Evolutionary conservation across 2,329 filamentous ascomycete genomes (phyloP).

Genomic region (Sarocladiaceae sp.): DNA sequence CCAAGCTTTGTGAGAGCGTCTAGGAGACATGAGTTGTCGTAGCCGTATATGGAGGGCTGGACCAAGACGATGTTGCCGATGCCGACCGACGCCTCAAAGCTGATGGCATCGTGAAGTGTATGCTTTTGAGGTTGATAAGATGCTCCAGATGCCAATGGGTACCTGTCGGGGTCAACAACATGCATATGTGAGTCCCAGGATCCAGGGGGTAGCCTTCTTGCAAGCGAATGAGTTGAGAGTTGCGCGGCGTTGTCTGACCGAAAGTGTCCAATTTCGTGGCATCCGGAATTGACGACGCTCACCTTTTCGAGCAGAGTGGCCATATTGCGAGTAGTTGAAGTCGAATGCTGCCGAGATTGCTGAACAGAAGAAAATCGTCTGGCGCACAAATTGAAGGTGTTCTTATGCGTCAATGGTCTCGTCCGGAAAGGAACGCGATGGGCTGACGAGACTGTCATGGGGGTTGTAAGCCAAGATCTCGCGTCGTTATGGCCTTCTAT

Average conservation of each 20-base stretch:
- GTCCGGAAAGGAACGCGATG: too few relatives aligned
- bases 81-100: constrained; percentile 46
- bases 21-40: constrained; percentile 56
- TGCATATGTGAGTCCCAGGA: constrained; percentile 64
- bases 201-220: constrained; percentile 25
- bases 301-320: neutral
- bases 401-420: too few relatives aligned
- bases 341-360: too few relatives aligned
- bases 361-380: too few relatives aligned
- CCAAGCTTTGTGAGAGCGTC: constrained; percentile 48
- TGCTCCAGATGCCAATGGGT: constrained; percentile 42
- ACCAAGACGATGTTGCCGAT: constrained; percentile 54
- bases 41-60: constrained; percentile 59
- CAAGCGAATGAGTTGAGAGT: neutral
- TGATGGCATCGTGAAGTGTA: constrained; percentile 44
- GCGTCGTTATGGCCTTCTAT: neutral
- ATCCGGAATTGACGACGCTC: neutral
- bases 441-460: neutral
- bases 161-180: constrained; percentile 49
- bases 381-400: too few relatives aligned
- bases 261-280: too few relatives aligned
- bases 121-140: constrained; percentile 47
- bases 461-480: neutral
- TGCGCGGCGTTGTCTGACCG: too few relatives aligned
- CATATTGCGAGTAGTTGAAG: neutral